Evolutionary conservation across 2,329 filamentous ascomycete species (phyloP), one percentile per base, ranked within the genome.

Genomic region (Epichloe glyceriae): DNA sequence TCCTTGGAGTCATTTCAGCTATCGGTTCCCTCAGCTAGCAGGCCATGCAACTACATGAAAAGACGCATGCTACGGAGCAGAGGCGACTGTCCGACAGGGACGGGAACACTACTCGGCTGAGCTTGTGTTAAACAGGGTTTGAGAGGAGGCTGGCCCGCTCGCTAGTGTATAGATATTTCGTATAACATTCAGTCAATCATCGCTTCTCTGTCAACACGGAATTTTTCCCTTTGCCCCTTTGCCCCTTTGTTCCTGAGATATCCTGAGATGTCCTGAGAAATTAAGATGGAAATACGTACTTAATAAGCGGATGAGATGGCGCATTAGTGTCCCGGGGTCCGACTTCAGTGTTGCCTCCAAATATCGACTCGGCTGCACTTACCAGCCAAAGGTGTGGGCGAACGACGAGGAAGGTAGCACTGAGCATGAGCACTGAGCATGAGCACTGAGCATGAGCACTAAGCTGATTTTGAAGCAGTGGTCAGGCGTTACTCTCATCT

Each of bases 121-220:
- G 45, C 41, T 34, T 44, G 34, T 34, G 22, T 43, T 41, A 12
- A 34, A 46, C 44, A 22, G 47, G 11, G 47, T 37, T 54, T 57
- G 54, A 60, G 56, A 57, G 55, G 57, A 61, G 58, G 60, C 57
- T 62, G 57, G 60, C 53, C 60, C 56, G 56, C 58, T 59, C 55
- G 57, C 61, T 60, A 59, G 59, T 67, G 63, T 66, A 65, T 65
- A 67, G 62, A 65, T 62, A 62, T 58, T 59, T 60, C 57, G 57
- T 54, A 46, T 50, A 60, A 57, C 37, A 57, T 58, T 64, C 14
- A 44, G 47, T 58, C 56, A 60, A 64, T 63, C 63, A 64, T 63
- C 42, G 39, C 45, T 49, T 57, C 57, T 59, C 58, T 58, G 19
- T 37, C 40, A 42, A 42, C 4, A 30, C 8, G 26, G 1, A 30